These are phyloP conservation scores for Exophiala aquamarina DNA, from an alignment of 2,329 filamentous ascomycete species.

Conservation along the genomic window DNA sequence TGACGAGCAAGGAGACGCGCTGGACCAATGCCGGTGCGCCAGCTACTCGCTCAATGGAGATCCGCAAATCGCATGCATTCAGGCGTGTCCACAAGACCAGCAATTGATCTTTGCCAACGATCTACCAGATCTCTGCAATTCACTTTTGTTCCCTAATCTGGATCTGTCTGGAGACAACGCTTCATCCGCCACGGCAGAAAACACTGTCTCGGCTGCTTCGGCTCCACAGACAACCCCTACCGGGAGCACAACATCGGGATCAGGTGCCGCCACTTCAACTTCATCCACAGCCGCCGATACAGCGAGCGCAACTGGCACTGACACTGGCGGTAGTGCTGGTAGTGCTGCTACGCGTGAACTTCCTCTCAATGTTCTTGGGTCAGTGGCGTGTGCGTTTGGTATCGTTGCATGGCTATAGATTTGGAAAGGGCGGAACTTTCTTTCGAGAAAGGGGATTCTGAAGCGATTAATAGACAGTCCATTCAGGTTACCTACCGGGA, in stretches of 20 bases:
- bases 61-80: conserved; percentile 14
- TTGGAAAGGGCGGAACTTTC: too few relatives aligned
- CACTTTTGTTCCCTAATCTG: conserved; percentile 13
- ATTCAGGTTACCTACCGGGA: too few relatives aligned
- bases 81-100: conserved; percentile 11
- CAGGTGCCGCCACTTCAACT: not conserved
- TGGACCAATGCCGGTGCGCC: conserved; percentile 16
- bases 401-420: not conserved
- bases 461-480: too few relatives aligned
- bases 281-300: not conserved
- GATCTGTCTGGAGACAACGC: not conserved
- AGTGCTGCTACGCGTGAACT: not conserved
- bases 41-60: conserved; percentile 11
- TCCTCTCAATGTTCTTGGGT: not conserved
- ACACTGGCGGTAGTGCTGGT: not conserved
- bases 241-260: not conserved
- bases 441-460: too few relatives aligned
- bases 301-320: not conserved
- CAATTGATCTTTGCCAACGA: conserved; percentile 9
- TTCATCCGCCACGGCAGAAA: not conserved
- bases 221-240: not conserved
- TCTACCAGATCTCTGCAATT: conserved; percentile 14
- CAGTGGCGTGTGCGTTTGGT: not conserved
- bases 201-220: conserved; percentile 4
- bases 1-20: conserved; percentile 17